These are phyloP conservation scores for Wallemia hederae DNA, from an alignment of 1,284 basidiomycete species.

Conservation along the genomic window DNA sequence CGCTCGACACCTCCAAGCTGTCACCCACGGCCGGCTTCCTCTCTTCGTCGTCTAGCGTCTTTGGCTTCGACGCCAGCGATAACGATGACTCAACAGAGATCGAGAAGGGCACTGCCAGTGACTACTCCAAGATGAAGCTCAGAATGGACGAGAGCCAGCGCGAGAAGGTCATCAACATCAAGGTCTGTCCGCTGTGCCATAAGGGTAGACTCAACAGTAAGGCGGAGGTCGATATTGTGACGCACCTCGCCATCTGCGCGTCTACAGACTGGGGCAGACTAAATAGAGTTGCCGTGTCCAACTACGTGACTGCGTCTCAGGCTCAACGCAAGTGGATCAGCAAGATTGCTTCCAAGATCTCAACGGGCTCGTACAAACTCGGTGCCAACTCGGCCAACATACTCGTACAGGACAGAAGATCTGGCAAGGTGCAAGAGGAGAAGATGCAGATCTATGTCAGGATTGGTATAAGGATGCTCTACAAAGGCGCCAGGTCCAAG, in stretches of 20 bases:
- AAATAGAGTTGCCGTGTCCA: constrained; percentile 64
- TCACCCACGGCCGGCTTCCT: neutral
- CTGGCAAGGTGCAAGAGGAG: constrained; percentile 81
- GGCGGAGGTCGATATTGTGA: constrained; percentile 74
- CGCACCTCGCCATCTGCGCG: constrained; percentile 76
- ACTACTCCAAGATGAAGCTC: neutral
- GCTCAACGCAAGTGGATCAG: constrained; percentile 93
- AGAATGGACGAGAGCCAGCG: constrained; percentile 3
- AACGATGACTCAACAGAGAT: neutral
- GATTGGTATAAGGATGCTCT: constrained; percentile 65
- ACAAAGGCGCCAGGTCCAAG: constrained; percentile 63
- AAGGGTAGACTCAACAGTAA: constrained; percentile 53
- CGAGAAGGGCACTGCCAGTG: neutral
- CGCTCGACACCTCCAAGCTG: neutral
- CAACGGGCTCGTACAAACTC: constrained; percentile 50
- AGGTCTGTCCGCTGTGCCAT: constrained; percentile 77
- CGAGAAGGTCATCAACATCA: constrained; percentile 79
- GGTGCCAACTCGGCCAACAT: constrained; percentile 91
- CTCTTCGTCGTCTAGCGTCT: neutral
- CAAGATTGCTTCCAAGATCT: constrained; percentile 52
- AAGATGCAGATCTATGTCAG: constrained; percentile 93
- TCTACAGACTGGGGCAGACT: constrained; percentile 72
- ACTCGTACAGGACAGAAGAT: constrained; percentile 67
- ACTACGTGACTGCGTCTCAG: constrained; percentile 80
- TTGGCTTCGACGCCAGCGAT: neutral